phyloP scores from a whole-genome alignment of 208 protist species.

The Wallacemonas rigidus region DNA sequence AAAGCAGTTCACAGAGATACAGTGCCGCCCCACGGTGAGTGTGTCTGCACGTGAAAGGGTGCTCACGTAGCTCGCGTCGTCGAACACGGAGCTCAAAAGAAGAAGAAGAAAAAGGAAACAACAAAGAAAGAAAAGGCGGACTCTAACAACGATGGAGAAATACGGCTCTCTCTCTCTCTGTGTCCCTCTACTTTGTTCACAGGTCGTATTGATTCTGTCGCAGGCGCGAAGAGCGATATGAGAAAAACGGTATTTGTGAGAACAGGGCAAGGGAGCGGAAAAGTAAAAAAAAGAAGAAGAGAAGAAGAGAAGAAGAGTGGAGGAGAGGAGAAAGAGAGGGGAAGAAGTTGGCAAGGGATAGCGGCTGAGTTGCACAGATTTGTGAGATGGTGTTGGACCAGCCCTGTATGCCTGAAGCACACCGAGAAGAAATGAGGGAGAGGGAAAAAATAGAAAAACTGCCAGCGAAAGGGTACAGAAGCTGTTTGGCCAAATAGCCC shows the following conservation, averaged over 20 bases:
- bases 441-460: neutral
- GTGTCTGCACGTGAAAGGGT: too few relatives aligned
- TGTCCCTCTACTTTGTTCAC: slow-evolving; percentile 12
- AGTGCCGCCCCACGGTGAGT: too few relatives aligned
- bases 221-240: neutral
- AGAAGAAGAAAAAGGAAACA: neutral
- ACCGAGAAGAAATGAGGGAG: neutral
- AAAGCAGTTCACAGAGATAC: neutral
- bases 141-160: neutral
- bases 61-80: too few relatives aligned
- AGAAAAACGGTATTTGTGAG: slow-evolving; percentile 20
- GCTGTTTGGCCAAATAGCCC: too few relatives aligned
- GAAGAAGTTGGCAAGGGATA: too few relatives aligned
- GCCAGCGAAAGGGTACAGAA: too few relatives aligned
- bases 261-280: neutral
- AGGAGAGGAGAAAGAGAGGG: neutral
- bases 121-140: neutral
- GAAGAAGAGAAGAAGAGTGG: neutral
- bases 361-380: too few relatives aligned
- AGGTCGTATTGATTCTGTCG: too few relatives aligned
- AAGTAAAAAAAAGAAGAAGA: neutral
- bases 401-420: too few relatives aligned
- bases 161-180: neutral
- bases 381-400: too few relatives aligned
- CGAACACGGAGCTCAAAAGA: neutral